phyloP scores from a whole-genome alignment of 495 filamentous ascomycete species.

The Neurospora africana region DNA sequence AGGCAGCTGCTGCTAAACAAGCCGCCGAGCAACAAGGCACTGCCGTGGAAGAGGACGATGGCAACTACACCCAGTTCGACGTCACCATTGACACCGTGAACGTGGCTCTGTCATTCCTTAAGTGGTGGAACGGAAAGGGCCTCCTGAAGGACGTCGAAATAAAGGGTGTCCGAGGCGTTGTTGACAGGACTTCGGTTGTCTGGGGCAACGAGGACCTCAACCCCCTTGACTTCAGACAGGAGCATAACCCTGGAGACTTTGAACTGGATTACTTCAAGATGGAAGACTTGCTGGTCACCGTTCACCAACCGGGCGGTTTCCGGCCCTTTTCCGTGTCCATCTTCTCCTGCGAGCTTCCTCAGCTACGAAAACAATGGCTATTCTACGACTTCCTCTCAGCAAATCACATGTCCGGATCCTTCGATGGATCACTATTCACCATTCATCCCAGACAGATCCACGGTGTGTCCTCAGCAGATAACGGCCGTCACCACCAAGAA shows the following conservation, averaged over 20 bases:
- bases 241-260: conserved; percentile 87
- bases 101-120: conserved; percentile 91
- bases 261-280: conserved; percentile 94
- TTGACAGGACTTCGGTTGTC: conserved; percentile 74
- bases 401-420: conserved; percentile 91
- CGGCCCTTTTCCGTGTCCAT: conserved; percentile 91
- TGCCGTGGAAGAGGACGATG: conserved; percentile 63
- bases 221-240: conserved; percentile 75
- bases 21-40: conserved; percentile 24
- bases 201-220: conserved; percentile 64
- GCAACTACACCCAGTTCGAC: conserved; percentile 96
- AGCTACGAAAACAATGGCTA: conserved; percentile 87
- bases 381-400: conserved; percentile 97
- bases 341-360: conserved; percentile 87
- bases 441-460: conserved; percentile 92
- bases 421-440: conserved; percentile 90
- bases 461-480: conserved; percentile 39
- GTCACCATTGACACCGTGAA: conserved; percentile 90
- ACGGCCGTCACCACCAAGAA: conserved; percentile 38
- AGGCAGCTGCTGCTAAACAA: conserved; percentile 66
- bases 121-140: conserved; percentile 96
- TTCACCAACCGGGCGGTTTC: conserved; percentile 85
- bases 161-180: conserved; percentile 88
- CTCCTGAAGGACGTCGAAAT: conserved; percentile 86
- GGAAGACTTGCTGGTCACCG: conserved; percentile 82